phyloP scores from a whole-genome alignment of 371 early-diverging fungal species.

The Syncephalastrum racemosum region DNA sequence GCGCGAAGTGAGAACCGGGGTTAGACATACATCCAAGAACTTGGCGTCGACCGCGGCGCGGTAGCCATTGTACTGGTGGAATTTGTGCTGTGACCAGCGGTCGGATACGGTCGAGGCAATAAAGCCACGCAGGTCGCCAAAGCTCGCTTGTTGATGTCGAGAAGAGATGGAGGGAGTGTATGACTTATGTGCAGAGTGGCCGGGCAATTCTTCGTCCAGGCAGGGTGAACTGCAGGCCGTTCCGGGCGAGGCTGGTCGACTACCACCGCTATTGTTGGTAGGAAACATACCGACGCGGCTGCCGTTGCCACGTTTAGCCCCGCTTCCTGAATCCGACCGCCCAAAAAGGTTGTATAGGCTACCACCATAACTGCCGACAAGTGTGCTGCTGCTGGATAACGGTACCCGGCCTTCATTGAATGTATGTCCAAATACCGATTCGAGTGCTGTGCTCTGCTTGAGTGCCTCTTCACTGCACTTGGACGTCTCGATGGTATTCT shows the following conservation, averaged over 20 bases:
- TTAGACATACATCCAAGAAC: conserved; percentile 27
- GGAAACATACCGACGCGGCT: background rate
- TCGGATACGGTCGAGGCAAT: conserved; percentile 21
- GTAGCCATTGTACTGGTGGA: conserved; percentile 19
- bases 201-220: background rate
- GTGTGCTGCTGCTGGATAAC: background rate
- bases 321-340: too few species aligned
- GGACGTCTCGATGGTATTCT: conserved; percentile 13
- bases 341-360: too few species aligned
- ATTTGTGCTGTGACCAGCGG: conserved; percentile 19
- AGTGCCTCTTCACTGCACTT: background rate
- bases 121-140: conserved; percentile 22
- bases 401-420: too few species aligned
- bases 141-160: conserved; percentile 10
- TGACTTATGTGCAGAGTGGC: too few species aligned
- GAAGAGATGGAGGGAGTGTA: too few species aligned
- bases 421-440: too few species aligned
- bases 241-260: conserved; percentile 2
- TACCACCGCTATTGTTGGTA: conserved; percentile 9
- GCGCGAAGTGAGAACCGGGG: conserved; percentile 23
- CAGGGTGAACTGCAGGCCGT: conserved; percentile 4
- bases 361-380: background rate
- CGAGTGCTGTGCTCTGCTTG: too few species aligned
- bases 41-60: conserved; percentile 23
- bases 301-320: too few species aligned